Percentiles rank a stretch among this genome's conserved stretches.
Conservation (phyloP, 192 early-diverging fungal genomes). For the Gamsiella multidivaricata region DNA sequence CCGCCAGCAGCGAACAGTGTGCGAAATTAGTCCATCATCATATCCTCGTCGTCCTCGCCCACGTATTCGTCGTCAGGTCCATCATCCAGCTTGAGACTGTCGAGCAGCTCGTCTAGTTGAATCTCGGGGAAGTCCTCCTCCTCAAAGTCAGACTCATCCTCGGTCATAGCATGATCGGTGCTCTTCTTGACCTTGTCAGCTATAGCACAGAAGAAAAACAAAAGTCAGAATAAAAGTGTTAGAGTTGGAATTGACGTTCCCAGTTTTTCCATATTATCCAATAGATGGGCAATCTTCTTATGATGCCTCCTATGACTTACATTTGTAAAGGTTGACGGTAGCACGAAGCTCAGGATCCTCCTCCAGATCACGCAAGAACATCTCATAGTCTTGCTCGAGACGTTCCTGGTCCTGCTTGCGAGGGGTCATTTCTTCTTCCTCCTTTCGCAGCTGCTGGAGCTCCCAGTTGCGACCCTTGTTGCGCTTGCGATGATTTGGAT, state of each 20-base stretch:
- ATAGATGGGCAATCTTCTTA: conserved; percentile 2
- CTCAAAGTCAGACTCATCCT: conserved; percentile 74
- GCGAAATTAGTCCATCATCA: conserved; percentile 56
- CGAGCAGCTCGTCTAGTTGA: conserved; percentile 90
- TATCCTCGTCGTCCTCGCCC: conserved; percentile 38
- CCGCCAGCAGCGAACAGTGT: no score
- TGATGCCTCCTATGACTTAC: conserved; percentile 24
- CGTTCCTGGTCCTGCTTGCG: conserved; percentile 81
- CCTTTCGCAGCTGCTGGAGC: conserved; percentile 88
- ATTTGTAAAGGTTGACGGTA: conserved; percentile 95
- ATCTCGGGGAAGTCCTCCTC: conserved; percentile 96
- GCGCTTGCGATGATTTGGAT: conserved; percentile 90
- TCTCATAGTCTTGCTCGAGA: conserved; percentile 91
- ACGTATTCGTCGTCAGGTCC: conserved; percentile 54
- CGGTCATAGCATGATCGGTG: conserved; percentile 54
- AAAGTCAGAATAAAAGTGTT: no score
- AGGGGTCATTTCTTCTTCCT: conserved; percentile 85
- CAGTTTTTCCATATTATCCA: not conserved
- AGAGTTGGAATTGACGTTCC: not conserved
- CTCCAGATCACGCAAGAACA: conserved; percentile 97
- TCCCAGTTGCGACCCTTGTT: conserved; percentile 90
- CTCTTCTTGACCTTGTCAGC: conserved; percentile 44
- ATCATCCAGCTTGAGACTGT: conserved; percentile 84
- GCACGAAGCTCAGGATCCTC: conserved; percentile 97
- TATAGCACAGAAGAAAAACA: conserved; percentile 4